Evolutionary conservation across 148 eudicot species (phyloP).

Genomic region (Heliosperma pusillum): DNA sequence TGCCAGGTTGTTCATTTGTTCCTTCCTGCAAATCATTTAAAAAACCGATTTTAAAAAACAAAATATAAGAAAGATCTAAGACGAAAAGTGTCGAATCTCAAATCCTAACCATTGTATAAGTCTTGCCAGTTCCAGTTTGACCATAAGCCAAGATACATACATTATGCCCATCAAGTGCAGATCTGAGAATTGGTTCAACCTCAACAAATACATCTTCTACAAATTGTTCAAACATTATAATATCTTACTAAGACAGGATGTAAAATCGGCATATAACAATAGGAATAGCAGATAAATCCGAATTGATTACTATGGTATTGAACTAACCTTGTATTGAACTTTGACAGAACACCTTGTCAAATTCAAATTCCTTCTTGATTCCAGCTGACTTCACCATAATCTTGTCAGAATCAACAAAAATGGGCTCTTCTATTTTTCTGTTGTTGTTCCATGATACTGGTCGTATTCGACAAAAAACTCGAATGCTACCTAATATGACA

Average conservation of each 20-base stretch:
- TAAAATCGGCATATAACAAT: conserved; percentile 6
- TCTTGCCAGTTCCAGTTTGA: conserved; percentile 77
- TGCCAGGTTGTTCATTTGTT: conserved; percentile 43
- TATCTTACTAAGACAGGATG: conserved; percentile 28
- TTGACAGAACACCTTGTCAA: conserved; percentile 61
- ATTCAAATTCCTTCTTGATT: conserved; percentile 53
- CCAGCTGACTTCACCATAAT: conserved; percentile 55
- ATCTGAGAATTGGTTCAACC: conserved; percentile 78
- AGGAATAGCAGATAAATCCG: not conserved
- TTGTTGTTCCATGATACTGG: conserved; percentile 35
- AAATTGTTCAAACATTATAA: conserved; percentile 30
- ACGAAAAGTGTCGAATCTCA: not conserved
- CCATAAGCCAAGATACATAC: conserved; percentile 71
- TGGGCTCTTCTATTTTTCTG: conserved; percentile 38
- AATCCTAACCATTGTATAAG: conserved; percentile 62
- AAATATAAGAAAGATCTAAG: too few species aligned
- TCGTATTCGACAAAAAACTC: conserved; percentile 64
- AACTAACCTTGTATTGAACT: conserved; percentile 58
- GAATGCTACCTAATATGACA: conserved; percentile 49
- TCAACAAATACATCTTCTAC: conserved; percentile 71
- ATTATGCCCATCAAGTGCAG: conserved; percentile 77
- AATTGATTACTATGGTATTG: not conserved
- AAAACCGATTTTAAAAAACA: not conserved
- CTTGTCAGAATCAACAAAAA: conserved; percentile 44
- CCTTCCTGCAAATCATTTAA: conserved; percentile 46